Conservation (phyloP, 202 grass and related monocot genomes). For the Zoysia matrella region DNA sequence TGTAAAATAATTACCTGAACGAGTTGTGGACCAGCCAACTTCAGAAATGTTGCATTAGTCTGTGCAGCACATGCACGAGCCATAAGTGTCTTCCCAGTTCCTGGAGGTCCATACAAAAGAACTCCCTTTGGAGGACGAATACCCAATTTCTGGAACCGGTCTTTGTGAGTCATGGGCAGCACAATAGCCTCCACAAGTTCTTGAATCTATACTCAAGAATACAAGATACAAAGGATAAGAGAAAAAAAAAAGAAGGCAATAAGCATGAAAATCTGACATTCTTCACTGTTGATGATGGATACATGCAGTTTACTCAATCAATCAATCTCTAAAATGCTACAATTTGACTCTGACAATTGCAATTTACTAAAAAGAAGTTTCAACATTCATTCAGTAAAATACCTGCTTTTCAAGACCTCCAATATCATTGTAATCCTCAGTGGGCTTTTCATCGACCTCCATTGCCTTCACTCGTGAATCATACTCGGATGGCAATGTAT, state of each 20-base stretch:
- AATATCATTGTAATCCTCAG: constrained; percentile 94
- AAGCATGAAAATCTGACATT: not conserved
- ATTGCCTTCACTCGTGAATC: constrained; percentile 95
- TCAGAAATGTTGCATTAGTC: constrained; percentile 94
- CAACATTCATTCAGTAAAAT: constrained; percentile 8
- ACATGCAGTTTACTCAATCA: not conserved
- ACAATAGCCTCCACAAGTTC: constrained; percentile 96
- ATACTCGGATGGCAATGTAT: constrained; percentile 87
- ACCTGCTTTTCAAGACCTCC: constrained; percentile 96
- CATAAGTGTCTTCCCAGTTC: constrained; percentile 96
- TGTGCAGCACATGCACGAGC: constrained; percentile 94
- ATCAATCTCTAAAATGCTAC: not conserved
- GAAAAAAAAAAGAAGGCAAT: not conserved
- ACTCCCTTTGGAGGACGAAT: constrained; percentile 93
- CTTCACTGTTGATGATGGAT: not conserved
- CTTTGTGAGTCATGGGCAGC: constrained; percentile 89
- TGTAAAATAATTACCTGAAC: constrained; percentile 68
- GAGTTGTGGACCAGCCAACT: constrained; percentile 86
- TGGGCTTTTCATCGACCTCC: constrained; percentile 97
- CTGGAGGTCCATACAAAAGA: constrained; percentile 93
- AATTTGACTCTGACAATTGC: not conserved
- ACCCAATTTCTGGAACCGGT: constrained; percentile 89
- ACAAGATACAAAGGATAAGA: constrained; percentile 9
- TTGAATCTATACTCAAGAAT: constrained; percentile 70
- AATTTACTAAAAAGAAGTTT: not conserved